phyloP scores from a whole-genome alignment of 2,329 filamentous ascomycete species.

The Capronia epimyces region DNA sequence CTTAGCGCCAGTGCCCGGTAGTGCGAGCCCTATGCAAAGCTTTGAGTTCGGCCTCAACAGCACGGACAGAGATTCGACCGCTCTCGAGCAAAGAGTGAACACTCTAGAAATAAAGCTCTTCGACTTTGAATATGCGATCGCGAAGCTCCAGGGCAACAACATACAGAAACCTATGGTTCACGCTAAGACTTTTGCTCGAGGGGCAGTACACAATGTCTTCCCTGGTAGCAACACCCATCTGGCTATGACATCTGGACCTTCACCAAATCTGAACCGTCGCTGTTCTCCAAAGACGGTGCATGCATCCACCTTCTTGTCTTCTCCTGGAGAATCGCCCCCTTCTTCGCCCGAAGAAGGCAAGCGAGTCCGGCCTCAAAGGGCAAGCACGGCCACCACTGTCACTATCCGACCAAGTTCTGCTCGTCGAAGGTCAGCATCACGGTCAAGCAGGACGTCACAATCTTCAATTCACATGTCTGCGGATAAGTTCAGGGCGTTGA shows the following conservation, averaged over 20 bases:
- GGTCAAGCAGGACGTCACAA: constrained; percentile 19
- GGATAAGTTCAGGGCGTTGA: constrained; percentile 45
- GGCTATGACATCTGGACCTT: constrained; percentile 8
- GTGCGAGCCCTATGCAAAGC: constrained; percentile 19
- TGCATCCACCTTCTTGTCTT: constrained; percentile 22
- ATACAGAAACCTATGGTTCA: constrained; percentile 19
- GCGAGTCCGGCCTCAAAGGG: constrained; percentile 16
- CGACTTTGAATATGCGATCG: constrained; percentile 47
- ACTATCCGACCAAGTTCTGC: constrained; percentile 22
- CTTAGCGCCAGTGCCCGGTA: constrained; percentile 11
- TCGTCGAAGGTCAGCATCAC: constrained; percentile 12
- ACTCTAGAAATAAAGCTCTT: constrained; percentile 49
- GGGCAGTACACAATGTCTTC: constrained; percentile 13
- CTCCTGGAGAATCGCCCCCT: constrained; percentile 18
- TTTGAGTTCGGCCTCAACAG: constrained; percentile 32
- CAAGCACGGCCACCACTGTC: constrained; percentile 27
- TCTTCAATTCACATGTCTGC: constrained; percentile 31
- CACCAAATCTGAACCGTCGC: constrained; percentile 6
- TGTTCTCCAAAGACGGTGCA: constrained; percentile 11
- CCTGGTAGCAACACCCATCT: constrained; percentile 5
- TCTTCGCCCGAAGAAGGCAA: constrained; percentile 17
- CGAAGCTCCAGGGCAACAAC: constrained; percentile 41
- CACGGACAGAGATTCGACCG: constrained; percentile 34
- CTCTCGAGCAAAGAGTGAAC: constrained; percentile 44
- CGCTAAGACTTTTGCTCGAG: constrained; percentile 3